Percentiles rank a stretch among this genome's conserved stretches.
phyloP scores from a whole-genome alignment of 2,329 filamentous ascomycete genomes.

The Botrytis galanthina region DNA sequence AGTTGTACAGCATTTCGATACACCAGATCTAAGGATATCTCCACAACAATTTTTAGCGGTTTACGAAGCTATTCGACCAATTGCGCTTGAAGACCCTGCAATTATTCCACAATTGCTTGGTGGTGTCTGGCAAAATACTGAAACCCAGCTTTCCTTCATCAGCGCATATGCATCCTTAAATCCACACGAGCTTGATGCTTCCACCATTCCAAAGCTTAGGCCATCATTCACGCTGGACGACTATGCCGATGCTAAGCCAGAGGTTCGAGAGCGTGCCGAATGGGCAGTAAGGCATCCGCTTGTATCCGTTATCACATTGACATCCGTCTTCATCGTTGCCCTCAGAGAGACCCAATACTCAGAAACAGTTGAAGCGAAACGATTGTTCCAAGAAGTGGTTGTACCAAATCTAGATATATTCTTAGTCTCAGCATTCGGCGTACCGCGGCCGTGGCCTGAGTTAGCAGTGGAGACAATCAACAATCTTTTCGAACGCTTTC shows the following conservation, averaged over 20 bases:
- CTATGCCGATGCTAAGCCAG: slow-evolving; percentile 59
- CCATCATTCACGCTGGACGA: slow-evolving; percentile 69
- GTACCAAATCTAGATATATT: slow-evolving; percentile 76
- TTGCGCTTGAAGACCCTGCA: slow-evolving; percentile 65
- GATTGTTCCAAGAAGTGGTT: slow-evolving; percentile 65
- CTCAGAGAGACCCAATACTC: slow-evolving; percentile 60
- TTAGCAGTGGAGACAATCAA: slow-evolving; percentile 74
- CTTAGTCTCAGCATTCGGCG: slow-evolving; percentile 72
- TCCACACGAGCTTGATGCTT: slow-evolving; percentile 75
- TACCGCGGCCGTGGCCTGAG: slow-evolving; percentile 72
- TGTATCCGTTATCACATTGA: slow-evolving; percentile 81
- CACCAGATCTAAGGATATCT: slow-evolving; percentile 71
- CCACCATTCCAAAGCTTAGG: slow-evolving; percentile 77
- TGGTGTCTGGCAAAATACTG: slow-evolving; percentile 78
- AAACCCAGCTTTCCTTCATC: slow-evolving; percentile 92
- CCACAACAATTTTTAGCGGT: slow-evolving; percentile 77
- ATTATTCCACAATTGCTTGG: slow-evolving; percentile 91
- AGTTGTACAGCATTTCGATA: slow-evolving; percentile 77
- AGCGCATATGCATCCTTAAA: slow-evolving; percentile 78
- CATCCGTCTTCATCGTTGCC: slow-evolving; percentile 63
- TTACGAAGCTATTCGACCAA: slow-evolving; percentile 73
- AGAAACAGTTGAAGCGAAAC: slow-evolving; percentile 61
- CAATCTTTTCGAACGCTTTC: slow-evolving; percentile 78
- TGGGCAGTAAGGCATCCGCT: slow-evolving; percentile 79
- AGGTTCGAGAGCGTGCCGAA: slow-evolving; percentile 58